These are phyloP conservation scores for Paraglomus occultum DNA, from an alignment of 192 early-diverging fungal genomes.

Conservation along the genomic window DNA sequence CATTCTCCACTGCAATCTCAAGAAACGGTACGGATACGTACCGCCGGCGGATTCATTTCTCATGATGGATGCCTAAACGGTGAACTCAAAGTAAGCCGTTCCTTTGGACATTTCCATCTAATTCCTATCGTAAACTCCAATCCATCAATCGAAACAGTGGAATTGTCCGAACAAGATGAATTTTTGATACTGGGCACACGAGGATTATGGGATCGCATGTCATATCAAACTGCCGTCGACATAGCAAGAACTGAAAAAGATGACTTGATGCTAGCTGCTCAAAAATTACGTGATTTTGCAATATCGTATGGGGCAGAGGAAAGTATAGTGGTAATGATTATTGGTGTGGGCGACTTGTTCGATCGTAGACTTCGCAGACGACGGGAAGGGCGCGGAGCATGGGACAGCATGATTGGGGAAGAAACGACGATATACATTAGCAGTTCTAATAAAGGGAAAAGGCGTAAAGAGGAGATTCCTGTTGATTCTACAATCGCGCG, in stretches of 20 bases:
- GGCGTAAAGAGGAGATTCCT: slow-evolving; percentile 45
- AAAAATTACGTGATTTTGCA: slow-evolving; percentile 84
- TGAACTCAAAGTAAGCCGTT: slow-evolving; percentile 71
- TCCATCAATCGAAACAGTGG: slow-evolving; percentile 70
- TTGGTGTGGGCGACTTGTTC: slow-evolving; percentile 82
- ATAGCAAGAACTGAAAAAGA: slow-evolving; percentile 79
- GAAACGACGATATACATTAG: slow-evolving; percentile 24
- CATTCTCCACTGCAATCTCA: slow-evolving; percentile 67
- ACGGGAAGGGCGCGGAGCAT: slow-evolving; percentile 30
- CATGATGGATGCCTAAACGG: slow-evolving; percentile 71
- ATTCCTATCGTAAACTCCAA: slow-evolving; percentile 82
- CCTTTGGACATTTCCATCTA: slow-evolving; percentile 85
- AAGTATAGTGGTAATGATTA: slow-evolving; percentile 85
- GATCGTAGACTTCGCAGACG: slow-evolving; percentile 36
- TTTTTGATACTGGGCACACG: slow-evolving; percentile 74
- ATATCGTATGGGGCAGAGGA: slow-evolving; percentile 76
- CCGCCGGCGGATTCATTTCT: slow-evolving; percentile 79
- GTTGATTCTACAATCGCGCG: slow-evolving; percentile 54
- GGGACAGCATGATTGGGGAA: slow-evolving; percentile 21
- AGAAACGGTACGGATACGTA: slow-evolving; percentile 74
- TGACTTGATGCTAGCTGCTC: slow-evolving; percentile 71
- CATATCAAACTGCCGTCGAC: slow-evolving; percentile 78
- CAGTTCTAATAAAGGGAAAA: slow-evolving; percentile 39
- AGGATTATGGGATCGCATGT: slow-evolving; percentile 77
- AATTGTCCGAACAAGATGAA: slow-evolving; percentile 78